Base-by-base conservation (phyloP, 768 basidiomycete species). In the Lactifluus echinatus region DNA sequence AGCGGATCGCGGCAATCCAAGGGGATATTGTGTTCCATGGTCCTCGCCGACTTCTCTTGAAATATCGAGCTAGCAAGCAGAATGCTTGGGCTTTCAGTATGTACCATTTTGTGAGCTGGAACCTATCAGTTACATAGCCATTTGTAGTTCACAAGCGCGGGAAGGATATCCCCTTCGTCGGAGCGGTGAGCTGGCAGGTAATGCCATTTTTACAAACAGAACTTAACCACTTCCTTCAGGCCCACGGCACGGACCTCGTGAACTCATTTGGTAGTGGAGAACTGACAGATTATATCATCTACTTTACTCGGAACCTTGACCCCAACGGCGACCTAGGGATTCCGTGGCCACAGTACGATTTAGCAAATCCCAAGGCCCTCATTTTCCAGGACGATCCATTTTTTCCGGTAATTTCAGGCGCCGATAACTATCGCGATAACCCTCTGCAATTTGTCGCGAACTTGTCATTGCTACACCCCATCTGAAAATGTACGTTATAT, bases 1-100 rank as follows among this genome's bases (percentile, higher is more conserved):
- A 68, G 44, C 49, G 66, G 6, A 62, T 64, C 42, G 60, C 57
- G 26, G 59, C 59, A 14, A 51, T 60, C 23, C 59, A 60, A 34
- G 59, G 59, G 12, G 59, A 60, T 28, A 40, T 60, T 21, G 59
- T 52, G 29, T 60, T 60, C 26, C 55, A 57, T 34, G 24, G 59
- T 6, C 59, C 59, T 2, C 55, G 59, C 17, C 43, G 59, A 19
- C 17, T 57, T 23, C 15, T 60, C 28, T 58, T 60, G 37, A 47
- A 51, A 46, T 34, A 57, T 34, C 33, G 7, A 19, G 40, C 53
- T 11, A 29, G 24, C 42, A 55, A 55, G 29, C 58, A 59, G 53
- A 54, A 39, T 0, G 23, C 39, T 8, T 59, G 58, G 58, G 33
- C 48, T 29, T 59, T 55, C 48, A 19, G 58, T 59, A 44, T 26